Evolutionary conservation across 2,329 filamentous ascomycete species (phyloP), one percentile per base, ranked within the genome.

Genomic region (Calonectria honghensis): DNA sequence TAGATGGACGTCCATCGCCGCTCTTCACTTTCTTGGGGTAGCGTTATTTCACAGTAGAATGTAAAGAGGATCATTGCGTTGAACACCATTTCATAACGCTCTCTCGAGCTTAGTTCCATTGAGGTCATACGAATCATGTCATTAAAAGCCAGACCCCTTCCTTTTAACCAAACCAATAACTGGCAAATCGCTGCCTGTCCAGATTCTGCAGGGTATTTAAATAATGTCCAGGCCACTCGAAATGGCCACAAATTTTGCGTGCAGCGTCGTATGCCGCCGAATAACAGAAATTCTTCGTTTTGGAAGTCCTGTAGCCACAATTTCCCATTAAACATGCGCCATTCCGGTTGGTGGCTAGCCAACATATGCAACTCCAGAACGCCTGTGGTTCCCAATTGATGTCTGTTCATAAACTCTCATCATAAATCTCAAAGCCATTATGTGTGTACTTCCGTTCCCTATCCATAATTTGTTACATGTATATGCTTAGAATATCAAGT

Each of bases 371-470:
- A 24, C n/a, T 45, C 41, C 48, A 1, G 18, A 68, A 52, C 70
- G 70, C 71, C 70, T 54, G 29, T 69, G 66, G 35, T 48, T 63
- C 57, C 52, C 35, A 68, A 63, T 14, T 39, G 20, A 63, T 68
- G 32, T 61, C 41, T n/a, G 52, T 29, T 59, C 59, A 32, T 70
- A 27, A 66, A 27, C 18, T 59, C 41, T 63, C 41, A 27, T 68
- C 35, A 31, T 68, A 39, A 39, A 51, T 66, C 18, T 59, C 39
- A 65, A 51, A 50, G 1, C 48, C 57, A 48, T 20, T 14, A n/a
- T 45, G 29, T 61, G 32, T 27, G 37, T 31, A 27, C 18, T 68
- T 52, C 41, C 24, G 24, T 35, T 45, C 57, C 59, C 4, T 57
- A 9, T 45, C 11, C 18, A 20, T 65, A 13, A 24, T 65, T 24